Base-by-base conservation (phyloP, 2,329 filamentous ascomycete species). In the Lomentospora prolificans region DNA sequence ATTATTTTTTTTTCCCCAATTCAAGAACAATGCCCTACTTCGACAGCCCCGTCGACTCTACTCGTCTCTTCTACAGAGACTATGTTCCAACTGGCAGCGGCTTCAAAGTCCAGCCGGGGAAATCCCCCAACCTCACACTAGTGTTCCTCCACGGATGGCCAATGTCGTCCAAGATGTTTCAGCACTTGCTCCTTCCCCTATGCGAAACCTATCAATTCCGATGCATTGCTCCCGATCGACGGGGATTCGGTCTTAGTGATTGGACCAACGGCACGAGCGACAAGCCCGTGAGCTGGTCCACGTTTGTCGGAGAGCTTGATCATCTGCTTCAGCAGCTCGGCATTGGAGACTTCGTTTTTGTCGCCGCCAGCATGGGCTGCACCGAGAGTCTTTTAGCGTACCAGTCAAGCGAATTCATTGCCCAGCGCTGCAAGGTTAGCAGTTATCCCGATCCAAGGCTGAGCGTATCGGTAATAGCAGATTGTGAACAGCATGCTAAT, bases 111-210 rank as follows among this genome's bases (percentile, higher is more conserved):
- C 30, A 17, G 28, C 4, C 50, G 28, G 10, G 27, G 28, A 17
- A 17, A 14, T 5, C 25, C 22, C 24, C 31, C 30, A 36, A 36
- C 9, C 10, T 46, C 3, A 54, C 52, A 5, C 52, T 54, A 14
- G 52, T 54, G 24, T 54, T 54, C 52, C 33, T 54, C 22, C 52
- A 54, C 24, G 52, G 52, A 3, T 54, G 52, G 52, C 52, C 36
- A 22, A 54, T 54, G 52, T 54, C 52, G 19, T 54, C 52, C 6
- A 36, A 27, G 17, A 54, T 54, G 52, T 54, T 27, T 9, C 33
- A 54, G 24, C 33, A 54, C 24, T 25, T 54, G 33, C 3, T 46
- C 6, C 28, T 44, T 8, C 52, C 52, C 10, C 33, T 54, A 6
- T 41, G 33, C 52, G 52, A 54, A 27, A 54, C 52, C 3, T 39